Evolutionary conservation across 2,329 filamentous ascomycete genomes (phyloP), one percentile per base, ranked within the genome.

Genomic region (Phaeosphaeriaceae sp.): DNA sequence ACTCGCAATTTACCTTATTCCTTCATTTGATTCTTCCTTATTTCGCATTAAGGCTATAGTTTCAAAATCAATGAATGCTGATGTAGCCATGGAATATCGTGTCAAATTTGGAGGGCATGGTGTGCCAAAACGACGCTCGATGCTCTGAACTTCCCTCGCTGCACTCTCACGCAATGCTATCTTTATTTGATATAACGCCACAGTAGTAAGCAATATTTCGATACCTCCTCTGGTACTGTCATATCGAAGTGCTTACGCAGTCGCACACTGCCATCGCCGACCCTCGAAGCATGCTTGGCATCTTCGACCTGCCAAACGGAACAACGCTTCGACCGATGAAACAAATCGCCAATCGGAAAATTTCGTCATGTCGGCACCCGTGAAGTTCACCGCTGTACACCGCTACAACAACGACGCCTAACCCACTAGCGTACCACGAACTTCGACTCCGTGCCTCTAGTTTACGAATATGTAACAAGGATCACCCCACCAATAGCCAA

Each of bases 321-420:
- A 25, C 20, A 61, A 31, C 47, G 36, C 31, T 25, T 33, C 6
- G 45, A 40, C 24, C 47, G 31, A 24, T 42, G 17, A 27, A 50
- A 52, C 7, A 42, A 42, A 41, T 42, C 33, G 44, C 21, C 21
- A 44, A 45, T 50, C 17, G 22, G 47, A 49, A 27, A 46, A 44
- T 53, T 36, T 36, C 6, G 11, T 36, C 31, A 7, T 36, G 31
- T 36, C 31, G 31, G 31, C 31, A 36, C 7, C 51, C 33, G 49
- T 58, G 50, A 49, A 56, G 58, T 63, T 62, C 67, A 68, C 65
- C 63, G 65, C 63, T 40, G 57, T 62, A 62, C 65, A 68, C 63
- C 62, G 61, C 61, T 53, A 57, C 47, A 47, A 36, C 31, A 36
- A 13, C 11, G 31, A 36, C 31, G 31, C 31, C 31, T 7, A 36